phyloP scores from a whole-genome alignment of 257 asterid species.

The Plectranthus barbatus region DNA sequence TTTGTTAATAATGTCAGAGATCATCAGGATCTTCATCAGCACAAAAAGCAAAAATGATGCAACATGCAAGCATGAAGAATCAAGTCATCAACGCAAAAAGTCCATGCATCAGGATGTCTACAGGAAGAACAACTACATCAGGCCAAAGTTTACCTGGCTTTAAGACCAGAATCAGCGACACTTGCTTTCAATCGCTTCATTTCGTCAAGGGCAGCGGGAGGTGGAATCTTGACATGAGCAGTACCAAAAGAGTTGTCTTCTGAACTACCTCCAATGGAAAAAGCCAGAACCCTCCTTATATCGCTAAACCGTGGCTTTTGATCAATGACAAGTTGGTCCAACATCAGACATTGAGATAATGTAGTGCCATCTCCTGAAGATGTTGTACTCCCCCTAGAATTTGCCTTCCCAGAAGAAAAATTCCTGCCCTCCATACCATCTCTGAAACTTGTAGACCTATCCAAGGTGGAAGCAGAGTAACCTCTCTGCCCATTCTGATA shows the following conservation, averaged over 20 bases:
- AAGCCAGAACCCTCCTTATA: conserved; percentile 57
- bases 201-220: conserved; percentile 52
- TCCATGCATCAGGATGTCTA: conserved; percentile 11
- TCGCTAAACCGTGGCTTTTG: conserved; percentile 45
- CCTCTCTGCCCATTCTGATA: conserved; percentile 67
- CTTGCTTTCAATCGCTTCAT: conserved; percentile 51
- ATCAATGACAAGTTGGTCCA: conserved; percentile 63
- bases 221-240: conserved; percentile 48
- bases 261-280: conserved; percentile 41
- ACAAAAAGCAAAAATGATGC: neutral
- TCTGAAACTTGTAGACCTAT: conserved; percentile 79
- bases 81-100: neutral
- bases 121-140: neutral
- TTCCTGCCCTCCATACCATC: conserved; percentile 55
- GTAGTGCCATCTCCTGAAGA: conserved; percentile 50
- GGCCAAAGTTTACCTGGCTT: conserved; percentile 54
- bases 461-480: conserved; percentile 54
- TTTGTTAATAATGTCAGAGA: neutral
- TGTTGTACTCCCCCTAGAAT: conserved; percentile 51
- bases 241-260: conserved; percentile 66
- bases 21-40: conserved; percentile 6
- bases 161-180: conserved; percentile 43
- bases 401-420: conserved; percentile 60
- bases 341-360: conserved; percentile 50
- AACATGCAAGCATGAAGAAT: neutral